Conservation (phyloP, 2,329 filamentous ascomycete species). For the Annulohypoxylon truncatum region DNA sequence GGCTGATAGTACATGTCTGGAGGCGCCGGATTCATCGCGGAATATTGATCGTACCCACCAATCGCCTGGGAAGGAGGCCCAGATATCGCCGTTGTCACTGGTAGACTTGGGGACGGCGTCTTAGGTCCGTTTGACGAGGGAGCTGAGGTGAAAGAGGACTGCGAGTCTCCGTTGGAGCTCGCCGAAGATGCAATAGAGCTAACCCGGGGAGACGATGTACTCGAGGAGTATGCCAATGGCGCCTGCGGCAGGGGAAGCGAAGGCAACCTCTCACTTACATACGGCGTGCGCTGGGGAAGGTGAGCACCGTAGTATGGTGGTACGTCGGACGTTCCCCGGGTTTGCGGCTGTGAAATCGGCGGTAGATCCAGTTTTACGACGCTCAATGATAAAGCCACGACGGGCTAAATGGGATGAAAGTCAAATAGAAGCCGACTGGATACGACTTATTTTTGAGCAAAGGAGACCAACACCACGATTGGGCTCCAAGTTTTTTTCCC, state of each 20-base stretch:
- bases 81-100: constrained; percentile 59
- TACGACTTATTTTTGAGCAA: constrained; percentile 32
- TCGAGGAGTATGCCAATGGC: constrained; percentile 76
- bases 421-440: constrained; percentile 35
- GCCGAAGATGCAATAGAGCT: constrained; percentile 75
- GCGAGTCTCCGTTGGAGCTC: constrained; percentile 63
- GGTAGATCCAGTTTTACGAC: constrained; percentile 96
- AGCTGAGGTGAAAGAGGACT: constrained; percentile 66
- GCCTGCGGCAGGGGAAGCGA: constrained; percentile 76
- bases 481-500: constrained; percentile 19
- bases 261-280: constrained; percentile 78
- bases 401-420: constrained; percentile 27
- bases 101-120: constrained; percentile 79
- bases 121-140: constrained; percentile 74
- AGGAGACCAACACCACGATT: constrained; percentile 30
- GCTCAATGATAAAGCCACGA: constrained; percentile 55
- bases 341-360: constrained; percentile 84
- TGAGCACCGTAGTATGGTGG: constrained; percentile 75
- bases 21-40: constrained; percentile 83
- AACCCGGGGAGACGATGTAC: constrained; percentile 79
- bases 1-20: constrained; percentile 87
- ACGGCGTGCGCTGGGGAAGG: constrained; percentile 72
- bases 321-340: constrained; percentile 79
- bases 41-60: constrained; percentile 58
- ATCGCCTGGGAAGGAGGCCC: constrained; percentile 55